These are phyloP conservation scores for Aureobasidium uvarum DNA, from an alignment of 2,329 filamentous ascomycete species.

Conservation along the genomic window DNA sequence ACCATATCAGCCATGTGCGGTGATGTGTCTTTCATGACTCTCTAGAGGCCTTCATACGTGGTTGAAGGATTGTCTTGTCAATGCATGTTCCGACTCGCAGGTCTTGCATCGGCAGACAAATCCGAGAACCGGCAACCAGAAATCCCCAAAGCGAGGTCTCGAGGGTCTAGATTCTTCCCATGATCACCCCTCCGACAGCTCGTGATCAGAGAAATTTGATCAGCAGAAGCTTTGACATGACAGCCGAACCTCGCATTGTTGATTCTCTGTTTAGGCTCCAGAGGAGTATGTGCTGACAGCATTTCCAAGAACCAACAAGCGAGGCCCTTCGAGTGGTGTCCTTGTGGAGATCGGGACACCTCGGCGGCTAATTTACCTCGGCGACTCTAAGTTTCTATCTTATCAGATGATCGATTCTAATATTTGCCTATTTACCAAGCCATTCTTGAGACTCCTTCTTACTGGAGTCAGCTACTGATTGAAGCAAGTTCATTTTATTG, in stretches of 20 bases:
- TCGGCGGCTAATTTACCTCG: neutral
- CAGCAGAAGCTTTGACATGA: neutral
- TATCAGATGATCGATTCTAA: neutral
- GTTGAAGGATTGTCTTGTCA: neutral
- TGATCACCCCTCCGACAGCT: slow-evolving; percentile 3
- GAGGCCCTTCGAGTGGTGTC: too few species aligned
- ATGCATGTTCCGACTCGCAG: neutral
- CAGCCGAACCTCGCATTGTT: neutral
- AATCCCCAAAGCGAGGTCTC: neutral
- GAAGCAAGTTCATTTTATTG: too few species aligned
- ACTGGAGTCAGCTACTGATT: too few species aligned
- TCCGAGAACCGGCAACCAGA: slow-evolving; percentile 1
- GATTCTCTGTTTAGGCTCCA: neutral
- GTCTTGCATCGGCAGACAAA: neutral
- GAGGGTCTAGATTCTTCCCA: neutral
- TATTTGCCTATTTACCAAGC: neutral
- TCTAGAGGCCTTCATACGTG: neutral
- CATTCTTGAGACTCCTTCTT: too few species aligned
- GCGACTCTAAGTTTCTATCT: neutral
- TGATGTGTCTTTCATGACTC: neutral
- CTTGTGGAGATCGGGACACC: neutral
- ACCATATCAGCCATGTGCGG: neutral
- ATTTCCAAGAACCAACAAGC: neutral
- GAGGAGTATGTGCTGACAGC: neutral
- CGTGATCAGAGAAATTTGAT: neutral